Evolutionary conservation across 768 basidiomycete species (phyloP).

Genomic region (Collybia nuda): DNA sequence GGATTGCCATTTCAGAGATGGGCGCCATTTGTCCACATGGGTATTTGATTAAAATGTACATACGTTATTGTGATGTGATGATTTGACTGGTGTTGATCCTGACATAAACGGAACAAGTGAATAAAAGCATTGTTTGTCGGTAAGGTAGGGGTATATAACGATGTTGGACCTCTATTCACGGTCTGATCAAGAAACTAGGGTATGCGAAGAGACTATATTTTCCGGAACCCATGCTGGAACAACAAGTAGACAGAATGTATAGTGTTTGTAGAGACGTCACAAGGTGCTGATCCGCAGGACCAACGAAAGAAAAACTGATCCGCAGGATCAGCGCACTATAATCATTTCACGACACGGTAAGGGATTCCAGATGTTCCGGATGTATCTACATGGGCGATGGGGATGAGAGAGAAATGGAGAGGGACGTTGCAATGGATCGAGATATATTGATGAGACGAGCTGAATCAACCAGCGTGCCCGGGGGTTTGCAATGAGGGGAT

Average conservation of each 20-base stretch:
- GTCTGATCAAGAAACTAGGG: conserved; percentile 1
- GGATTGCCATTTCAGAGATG: not conserved
- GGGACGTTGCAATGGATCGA: too few species aligned
- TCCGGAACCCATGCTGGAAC: not conserved
- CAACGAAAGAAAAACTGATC: conserved; percentile 2
- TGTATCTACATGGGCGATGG: not conserved
- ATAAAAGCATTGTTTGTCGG: too few species aligned
- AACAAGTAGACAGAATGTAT: not conserved
- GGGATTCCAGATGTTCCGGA: too few species aligned
- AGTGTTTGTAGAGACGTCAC: not conserved
- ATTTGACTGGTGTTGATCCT: too few species aligned
- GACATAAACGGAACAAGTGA: too few species aligned
- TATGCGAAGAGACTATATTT: not conserved
- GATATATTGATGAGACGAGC: not conserved
- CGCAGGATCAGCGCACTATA: conserved; percentile 1
- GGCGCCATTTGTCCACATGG: conserved; percentile 1
- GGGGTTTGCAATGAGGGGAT: not conserved
- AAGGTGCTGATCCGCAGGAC: conserved; percentile 5
- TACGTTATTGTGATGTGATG: too few species aligned
- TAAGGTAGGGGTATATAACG: not conserved
- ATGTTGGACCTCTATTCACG: not conserved
- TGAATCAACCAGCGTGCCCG: conserved; percentile 18
- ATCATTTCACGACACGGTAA: too few species aligned
- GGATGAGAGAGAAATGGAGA: not conserved
- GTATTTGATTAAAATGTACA: not conserved